These are phyloP conservation scores for Dactylonectria estremocensis DNA, from an alignment of 2,329 filamentous ascomycete genomes.

Conservation along the genomic window DNA sequence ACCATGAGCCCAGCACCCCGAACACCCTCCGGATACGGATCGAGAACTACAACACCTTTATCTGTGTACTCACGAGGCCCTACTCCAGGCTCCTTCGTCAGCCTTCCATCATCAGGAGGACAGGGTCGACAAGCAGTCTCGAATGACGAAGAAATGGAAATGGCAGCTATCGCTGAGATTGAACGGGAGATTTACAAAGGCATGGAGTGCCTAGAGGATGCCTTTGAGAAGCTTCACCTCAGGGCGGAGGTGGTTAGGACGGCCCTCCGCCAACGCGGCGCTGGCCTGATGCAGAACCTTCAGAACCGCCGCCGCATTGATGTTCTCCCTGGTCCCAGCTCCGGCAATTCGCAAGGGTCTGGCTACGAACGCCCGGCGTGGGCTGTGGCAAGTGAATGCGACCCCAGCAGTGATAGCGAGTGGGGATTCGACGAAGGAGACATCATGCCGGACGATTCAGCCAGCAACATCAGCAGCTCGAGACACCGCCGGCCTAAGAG, in stretches of 20 bases:
- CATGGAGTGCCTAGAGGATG: slow-evolving; percentile 95
- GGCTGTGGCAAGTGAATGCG: slow-evolving; percentile 60
- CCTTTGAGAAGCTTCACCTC: slow-evolving; percentile 91
- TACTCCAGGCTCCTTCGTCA: slow-evolving; percentile 74
- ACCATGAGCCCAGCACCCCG: slow-evolving; percentile 60
- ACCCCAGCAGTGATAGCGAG: slow-evolving; percentile 69
- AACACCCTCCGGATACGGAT: slow-evolving; percentile 59
- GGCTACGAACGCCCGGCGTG: slow-evolving; percentile 61
- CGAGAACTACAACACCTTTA: slow-evolving; percentile 65
- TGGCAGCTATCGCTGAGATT: slow-evolving; percentile 89
- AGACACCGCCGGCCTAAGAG: slow-evolving; percentile 77
- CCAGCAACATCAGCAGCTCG: slow-evolving; percentile 84
- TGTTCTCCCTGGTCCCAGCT: slow-evolving; percentile 65
- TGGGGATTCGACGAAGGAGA: slow-evolving; percentile 72
- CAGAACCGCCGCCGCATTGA: slow-evolving; percentile 73
- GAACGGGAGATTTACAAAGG: slow-evolving; percentile 93
- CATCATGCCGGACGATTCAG: slow-evolving; percentile 83
- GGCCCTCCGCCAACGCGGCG: slow-evolving; percentile 84
- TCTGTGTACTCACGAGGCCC: slow-evolving; percentile 68
- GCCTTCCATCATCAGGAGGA: slow-evolving; percentile 64
- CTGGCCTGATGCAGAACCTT: slow-evolving; percentile 78
- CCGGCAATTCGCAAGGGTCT: slow-evolving; percentile 62
- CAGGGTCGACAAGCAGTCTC: slow-evolving; percentile 76
- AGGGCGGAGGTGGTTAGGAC: slow-evolving; percentile 86
- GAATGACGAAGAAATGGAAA: slow-evolving; percentile 94